Percentiles rank a stretch among this genome's conserved stretches.
Evolutionary conservation across 1,284 basidiomycete genomes (phyloP).

Genomic region (Cryptococcus hybrid): DNA sequence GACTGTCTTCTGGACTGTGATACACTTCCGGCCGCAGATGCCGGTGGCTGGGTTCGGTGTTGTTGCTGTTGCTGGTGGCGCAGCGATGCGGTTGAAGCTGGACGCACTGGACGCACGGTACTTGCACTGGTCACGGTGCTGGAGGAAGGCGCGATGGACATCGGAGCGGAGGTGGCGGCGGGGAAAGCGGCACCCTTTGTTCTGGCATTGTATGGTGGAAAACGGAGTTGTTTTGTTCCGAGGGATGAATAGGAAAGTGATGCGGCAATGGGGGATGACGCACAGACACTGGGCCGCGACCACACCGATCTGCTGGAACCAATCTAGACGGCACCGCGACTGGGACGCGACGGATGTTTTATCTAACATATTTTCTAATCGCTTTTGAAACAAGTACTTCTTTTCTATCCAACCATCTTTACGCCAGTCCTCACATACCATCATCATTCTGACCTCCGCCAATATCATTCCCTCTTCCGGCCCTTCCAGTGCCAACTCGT

Average conservation of each 20-base stretch:
- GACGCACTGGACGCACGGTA: conserved; percentile 11
- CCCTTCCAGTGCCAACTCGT: too few relatives aligned
- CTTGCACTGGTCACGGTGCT: background rate
- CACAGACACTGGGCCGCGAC: too few relatives aligned
- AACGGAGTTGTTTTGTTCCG: background rate
- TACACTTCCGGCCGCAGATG: background rate
- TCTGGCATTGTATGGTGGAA: background rate
- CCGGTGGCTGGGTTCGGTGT: background rate
- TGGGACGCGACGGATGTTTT: too few relatives aligned
- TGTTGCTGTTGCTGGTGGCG: conserved; percentile 5
- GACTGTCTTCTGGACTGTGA: conserved; percentile 15
- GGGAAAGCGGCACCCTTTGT: conserved; percentile 13
- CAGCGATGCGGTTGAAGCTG: conserved; percentile 17
- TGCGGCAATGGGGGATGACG: background rate
- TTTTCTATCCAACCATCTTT: too few relatives aligned
- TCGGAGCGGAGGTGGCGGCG: background rate
- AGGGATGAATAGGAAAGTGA: background rate
- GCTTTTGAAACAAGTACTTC: too few relatives aligned
- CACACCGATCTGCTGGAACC: too few relatives aligned
- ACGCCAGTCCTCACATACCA: too few relatives aligned
- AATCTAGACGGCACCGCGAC: too few relatives aligned
- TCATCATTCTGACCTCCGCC: too few relatives aligned
- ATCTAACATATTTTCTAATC: too few relatives aligned
- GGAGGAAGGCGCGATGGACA: background rate
- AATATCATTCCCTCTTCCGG: too few relatives aligned